These are phyloP conservation scores for Xylariaceae sp. DNA, from an alignment of 2,329 filamentous ascomycete genomes.

Conservation along the genomic window DNA sequence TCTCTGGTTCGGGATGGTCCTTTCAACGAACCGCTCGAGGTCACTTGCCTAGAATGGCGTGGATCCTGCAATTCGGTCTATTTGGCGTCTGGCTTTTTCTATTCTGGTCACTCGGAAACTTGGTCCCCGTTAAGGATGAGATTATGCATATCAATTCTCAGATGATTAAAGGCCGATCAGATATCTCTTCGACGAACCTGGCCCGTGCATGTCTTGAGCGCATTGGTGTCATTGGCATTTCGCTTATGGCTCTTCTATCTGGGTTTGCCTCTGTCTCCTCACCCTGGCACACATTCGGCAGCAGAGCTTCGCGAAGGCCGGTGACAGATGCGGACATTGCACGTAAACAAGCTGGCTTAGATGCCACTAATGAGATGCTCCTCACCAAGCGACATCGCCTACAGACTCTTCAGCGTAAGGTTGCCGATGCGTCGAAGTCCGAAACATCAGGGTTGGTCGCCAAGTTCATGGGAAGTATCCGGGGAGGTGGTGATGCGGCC, in stretches of 20 bases:
- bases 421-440: conserved; percentile 35
- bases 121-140: conserved; percentile 46
- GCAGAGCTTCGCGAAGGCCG: conserved; percentile 50
- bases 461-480: conserved; percentile 67
- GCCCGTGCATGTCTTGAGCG: conserved; percentile 57
- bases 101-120: conserved; percentile 72
- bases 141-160: conserved; percentile 38
- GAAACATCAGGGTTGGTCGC: conserved; percentile 59
- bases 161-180: conserved; percentile 38
- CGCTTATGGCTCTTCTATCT: conserved; percentile 80
- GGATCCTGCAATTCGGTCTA: conserved; percentile 56
- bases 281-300: conserved; percentile 77
- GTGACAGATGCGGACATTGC: conserved; percentile 70
- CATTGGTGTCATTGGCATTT: conserved; percentile 79
- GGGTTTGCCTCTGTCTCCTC: conserved; percentile 86
- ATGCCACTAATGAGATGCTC: conserved; percentile 76
- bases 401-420: conserved; percentile 62
- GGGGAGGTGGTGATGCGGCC: conserved; percentile 55
- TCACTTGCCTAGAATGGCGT: conserved; percentile 53
- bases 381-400: conserved; percentile 67
- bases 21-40: conserved; percentile 56
- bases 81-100: conserved; percentile 64
- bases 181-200: conserved; percentile 36
- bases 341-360: conserved; percentile 72
- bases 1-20: conserved; percentile 54